Base-by-base conservation (phyloP, 352 stramenopile genomes). In the Phytophthora nicotianae region DNA sequence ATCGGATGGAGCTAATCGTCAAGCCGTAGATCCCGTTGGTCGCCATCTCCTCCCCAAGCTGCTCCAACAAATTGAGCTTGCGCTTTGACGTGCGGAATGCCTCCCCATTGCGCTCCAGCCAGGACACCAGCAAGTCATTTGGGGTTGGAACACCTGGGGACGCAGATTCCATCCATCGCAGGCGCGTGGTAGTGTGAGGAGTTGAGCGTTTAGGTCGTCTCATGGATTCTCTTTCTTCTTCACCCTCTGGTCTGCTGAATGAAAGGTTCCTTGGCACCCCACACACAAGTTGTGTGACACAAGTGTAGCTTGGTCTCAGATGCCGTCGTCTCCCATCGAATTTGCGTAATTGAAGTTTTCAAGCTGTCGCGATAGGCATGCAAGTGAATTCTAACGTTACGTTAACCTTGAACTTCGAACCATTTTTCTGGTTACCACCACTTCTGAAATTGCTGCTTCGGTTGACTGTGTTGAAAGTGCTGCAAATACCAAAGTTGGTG, bases 11-110 rank as follows among this genome's bases (percentile, higher is more conserved):
- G 20, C 14, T 50, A 14, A 60, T 35, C 1, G 38, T 56, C 21
- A 58, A 20, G 8, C 55, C 61, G 24, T 59, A 55, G 41, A 69
- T 64, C 2, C 61, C 61, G 23, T 55, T 52, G 1, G 53, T 46
- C n/a, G 24, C 46, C 61, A 69, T 64, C 9, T 69, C 61, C 38
- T 65, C 46, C 1, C n/a, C 21, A 13, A 69, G 19, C 41, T 65
- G 17, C 16, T 59, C 45, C 19, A 69, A 47, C 27, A 65, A 21
- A 5, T 21, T 32, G 9, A 53, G 4, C 50, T 58, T 69, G 33
- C 48, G 46, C 11, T 57, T 58, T 13, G 53, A 65, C 32, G 20
- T 9, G 17, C 23, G 54, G 24, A 59, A 69, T 23, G 43, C 54
- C 17, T 58, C 54, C 5, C 61, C 29, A 11, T 69, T 51, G 13